Percentiles rank a stretch among this genome's conserved stretches.
These are phyloP conservation scores for Chamaecrista fasciculata DNA, from an alignment of 306 rosid species.

Conservation along the genomic window DNA sequence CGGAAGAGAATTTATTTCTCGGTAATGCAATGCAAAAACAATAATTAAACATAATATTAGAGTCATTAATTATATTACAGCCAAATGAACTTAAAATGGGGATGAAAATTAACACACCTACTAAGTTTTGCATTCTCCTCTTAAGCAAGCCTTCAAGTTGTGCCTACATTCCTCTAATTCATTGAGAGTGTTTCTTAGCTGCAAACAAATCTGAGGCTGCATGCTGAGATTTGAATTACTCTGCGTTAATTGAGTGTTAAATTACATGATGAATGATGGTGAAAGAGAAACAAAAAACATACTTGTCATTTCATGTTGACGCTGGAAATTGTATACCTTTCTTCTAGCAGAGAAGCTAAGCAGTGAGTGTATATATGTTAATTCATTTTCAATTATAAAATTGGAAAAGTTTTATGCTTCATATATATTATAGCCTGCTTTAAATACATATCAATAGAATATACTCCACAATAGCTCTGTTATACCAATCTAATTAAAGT, in stretches of 20 bases:
- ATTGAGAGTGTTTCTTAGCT: conserved; percentile 56
- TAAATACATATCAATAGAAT: too few species aligned
- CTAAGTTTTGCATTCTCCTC: conserved; percentile 84
- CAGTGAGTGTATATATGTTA: conserved; percentile 13
- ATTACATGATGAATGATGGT: conserved; percentile 17
- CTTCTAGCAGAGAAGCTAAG: conserved; percentile 13
- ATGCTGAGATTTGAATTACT: conserved; percentile 34
- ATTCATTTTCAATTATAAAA: too few species aligned
- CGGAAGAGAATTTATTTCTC: conserved; percentile 65
- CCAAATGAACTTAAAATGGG: conserved; percentile 22
- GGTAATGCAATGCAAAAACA: conserved; percentile 33
- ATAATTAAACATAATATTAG: conserved; percentile 17
- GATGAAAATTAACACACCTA: conserved; percentile 49
- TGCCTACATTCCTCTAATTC: conserved; percentile 74
- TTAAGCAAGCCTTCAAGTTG: conserved; percentile 71
- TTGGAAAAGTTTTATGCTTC: too few species aligned
- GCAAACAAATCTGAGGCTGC: conserved; percentile 65
- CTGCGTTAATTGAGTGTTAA: conserved; percentile 32
- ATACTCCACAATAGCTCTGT: too few species aligned
- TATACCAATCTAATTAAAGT: too few species aligned
- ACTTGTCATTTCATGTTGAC: conserved; percentile 16
- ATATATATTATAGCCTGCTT: too few species aligned
- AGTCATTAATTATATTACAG: conserved; percentile 3
- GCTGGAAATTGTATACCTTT: conserved; percentile 13
- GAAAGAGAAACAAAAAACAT: conserved; percentile 18